Evolutionary conservation across 2,329 filamentous ascomycete genomes (phyloP).

Genomic region (Ophiostoma montium): DNA sequence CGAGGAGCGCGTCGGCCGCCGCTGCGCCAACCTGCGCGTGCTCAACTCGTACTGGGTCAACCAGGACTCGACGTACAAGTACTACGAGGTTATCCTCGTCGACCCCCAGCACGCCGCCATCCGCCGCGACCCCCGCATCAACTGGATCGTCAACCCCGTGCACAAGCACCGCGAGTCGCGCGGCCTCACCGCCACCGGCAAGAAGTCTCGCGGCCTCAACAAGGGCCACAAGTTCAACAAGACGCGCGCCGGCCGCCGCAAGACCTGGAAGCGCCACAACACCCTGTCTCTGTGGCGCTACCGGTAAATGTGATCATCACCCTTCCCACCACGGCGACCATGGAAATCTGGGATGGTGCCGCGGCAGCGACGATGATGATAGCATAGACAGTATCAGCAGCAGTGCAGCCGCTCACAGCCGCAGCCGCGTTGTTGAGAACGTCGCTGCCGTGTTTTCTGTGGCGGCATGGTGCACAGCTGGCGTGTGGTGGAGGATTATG

Average conservation of each 20-base stretch:
- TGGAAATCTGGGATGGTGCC: neutral
- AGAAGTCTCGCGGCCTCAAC: constrained; percentile 98
- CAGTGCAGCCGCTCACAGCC: constrained; percentile 5
- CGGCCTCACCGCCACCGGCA: constrained; percentile 95
- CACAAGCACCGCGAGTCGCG: constrained; percentile 99
- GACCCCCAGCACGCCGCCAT: constrained; percentile 99
- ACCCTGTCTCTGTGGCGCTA: constrained; percentile 98
- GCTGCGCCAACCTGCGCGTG: constrained; percentile 97
- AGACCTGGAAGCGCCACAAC: constrained; percentile 99
- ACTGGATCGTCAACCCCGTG: constrained; percentile 99
- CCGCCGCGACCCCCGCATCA: constrained; percentile 97
- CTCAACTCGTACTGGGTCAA: constrained; percentile 99
- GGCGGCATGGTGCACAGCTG: constrained; percentile 4
- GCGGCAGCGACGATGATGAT: neutral
- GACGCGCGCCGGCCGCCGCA: constrained; percentile 89
- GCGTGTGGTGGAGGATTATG: neutral
- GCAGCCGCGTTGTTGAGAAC: constrained; percentile 10
- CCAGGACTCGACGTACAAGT: constrained; percentile 99
- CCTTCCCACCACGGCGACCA: neutral
- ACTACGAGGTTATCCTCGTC: constrained; percentile 99
- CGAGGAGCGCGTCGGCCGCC: constrained; percentile 98
- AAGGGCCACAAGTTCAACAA: constrained; percentile 99
- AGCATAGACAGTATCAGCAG: constrained; percentile 1
- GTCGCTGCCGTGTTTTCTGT: constrained; percentile 6
- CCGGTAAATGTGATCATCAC: constrained; percentile 47